These are phyloP conservation scores for Setomelanomma holmii DNA, from an alignment of 2,329 filamentous ascomycete species.

Conservation along the genomic window DNA sequence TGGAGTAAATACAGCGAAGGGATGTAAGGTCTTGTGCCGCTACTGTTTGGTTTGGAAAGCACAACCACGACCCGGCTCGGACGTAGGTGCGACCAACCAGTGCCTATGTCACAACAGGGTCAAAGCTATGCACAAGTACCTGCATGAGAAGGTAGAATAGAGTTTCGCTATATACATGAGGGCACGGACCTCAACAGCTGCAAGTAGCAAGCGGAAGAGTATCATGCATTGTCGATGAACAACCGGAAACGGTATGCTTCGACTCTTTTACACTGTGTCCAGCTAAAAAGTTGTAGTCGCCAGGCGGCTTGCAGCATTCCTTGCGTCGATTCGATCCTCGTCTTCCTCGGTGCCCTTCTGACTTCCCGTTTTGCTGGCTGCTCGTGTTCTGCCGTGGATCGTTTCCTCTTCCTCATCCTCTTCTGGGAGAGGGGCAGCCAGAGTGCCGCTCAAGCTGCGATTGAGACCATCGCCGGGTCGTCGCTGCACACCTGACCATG, in stretches of 20 bases:
- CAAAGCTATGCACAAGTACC: neutral
- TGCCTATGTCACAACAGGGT: too few relatives aligned
- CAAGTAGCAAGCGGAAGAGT: neutral
- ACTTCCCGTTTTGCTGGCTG: slow-evolving; percentile 57
- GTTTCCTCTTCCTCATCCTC: slow-evolving; percentile 63
- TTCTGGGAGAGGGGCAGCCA: slow-evolving; percentile 65
- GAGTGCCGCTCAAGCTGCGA: slow-evolving; percentile 77
- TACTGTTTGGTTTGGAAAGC: too few relatives aligned
- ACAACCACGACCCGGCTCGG: too few relatives aligned
- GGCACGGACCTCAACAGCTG: neutral
- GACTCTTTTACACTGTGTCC: slow-evolving; percentile 12
- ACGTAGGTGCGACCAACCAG: too few relatives aligned
- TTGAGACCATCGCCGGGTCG: slow-evolving; percentile 75
- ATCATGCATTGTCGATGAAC: neutral
- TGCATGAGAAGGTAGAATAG: neutral
- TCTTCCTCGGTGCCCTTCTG: slow-evolving; percentile 78
- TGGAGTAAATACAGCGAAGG: too few relatives aligned
- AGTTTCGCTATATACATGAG: neutral
- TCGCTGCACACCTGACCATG: slow-evolving; percentile 93
- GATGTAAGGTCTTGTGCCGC: too few relatives aligned
- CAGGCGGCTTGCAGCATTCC: slow-evolving; percentile 91
- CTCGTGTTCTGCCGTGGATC: slow-evolving; percentile 58
- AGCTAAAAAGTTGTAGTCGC: slow-evolving; percentile 88
- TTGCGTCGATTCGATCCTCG: slow-evolving; percentile 91
- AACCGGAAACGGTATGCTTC: slow-evolving; percentile 1